A percentile compares a stretch with the other conserved stretches of the same genome.
phyloP scores from a whole-genome alignment of 495 filamentous ascomycete species.

The Lasiosphaeris hirsuta region DNA sequence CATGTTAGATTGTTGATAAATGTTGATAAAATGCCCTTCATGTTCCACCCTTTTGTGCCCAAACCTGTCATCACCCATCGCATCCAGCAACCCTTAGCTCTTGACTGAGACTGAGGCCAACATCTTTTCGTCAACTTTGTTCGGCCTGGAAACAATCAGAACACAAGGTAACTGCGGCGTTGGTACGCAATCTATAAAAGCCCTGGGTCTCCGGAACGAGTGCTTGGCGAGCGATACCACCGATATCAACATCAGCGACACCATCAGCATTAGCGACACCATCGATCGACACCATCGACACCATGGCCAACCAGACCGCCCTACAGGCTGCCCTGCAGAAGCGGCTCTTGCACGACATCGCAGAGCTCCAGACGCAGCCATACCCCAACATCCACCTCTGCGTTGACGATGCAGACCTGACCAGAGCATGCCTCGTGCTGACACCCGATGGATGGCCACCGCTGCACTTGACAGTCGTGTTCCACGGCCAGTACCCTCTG shows the following conservation, averaged over 20 bases:
- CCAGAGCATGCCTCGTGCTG: constrained; percentile 38
- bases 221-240: neutral
- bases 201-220: too few relatives aligned
- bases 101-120: too few relatives aligned
- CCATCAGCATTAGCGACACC: too few relatives aligned
- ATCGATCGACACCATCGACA: neutral
- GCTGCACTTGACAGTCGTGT: constrained; percentile 34
- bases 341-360: constrained; percentile 42
- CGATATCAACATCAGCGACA: neutral
- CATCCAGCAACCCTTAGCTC: too few relatives aligned
- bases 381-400: constrained; percentile 45
- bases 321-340: constrained; percentile 5
- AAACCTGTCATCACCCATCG: neutral
- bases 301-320: constrained; percentile 2
- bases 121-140: too few relatives aligned
- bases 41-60: constrained; percentile 17
- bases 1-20: constrained; percentile 33
- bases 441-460: constrained; percentile 32
- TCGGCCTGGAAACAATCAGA: too few relatives aligned
- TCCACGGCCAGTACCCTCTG: constrained; percentile 40
- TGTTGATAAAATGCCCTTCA: too few relatives aligned
- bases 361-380: constrained; percentile 43
- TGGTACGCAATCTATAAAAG: too few relatives aligned
- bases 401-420: constrained; percentile 33
- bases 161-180: too few relatives aligned